A percentile compares a stretch with the other conserved stretches of the same genome.
These are phyloP conservation scores for Paracoccidioides brasiliensis DNA, from an alignment of 2,329 filamentous ascomycete genomes.

Conservation along the genomic window DNA sequence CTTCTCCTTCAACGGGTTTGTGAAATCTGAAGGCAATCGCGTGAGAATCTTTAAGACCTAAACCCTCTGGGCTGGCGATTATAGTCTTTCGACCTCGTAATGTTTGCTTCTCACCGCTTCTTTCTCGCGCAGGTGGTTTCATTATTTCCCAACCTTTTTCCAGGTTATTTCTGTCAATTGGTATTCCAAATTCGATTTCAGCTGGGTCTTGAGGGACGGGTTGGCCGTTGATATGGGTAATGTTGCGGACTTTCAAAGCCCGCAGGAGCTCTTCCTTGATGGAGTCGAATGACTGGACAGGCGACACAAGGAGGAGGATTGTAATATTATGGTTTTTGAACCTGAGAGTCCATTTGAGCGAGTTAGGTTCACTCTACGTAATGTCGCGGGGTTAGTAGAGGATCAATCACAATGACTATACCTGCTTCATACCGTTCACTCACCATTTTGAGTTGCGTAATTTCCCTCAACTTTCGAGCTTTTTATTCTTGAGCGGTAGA, in stretches of 20 bases:
- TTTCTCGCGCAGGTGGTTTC: conserved; percentile 19
- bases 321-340: conserved; percentile 63
- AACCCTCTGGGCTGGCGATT: conserved; percentile 20
- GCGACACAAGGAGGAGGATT: conserved; percentile 53
- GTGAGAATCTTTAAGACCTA: conserved; percentile 28
- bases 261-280: conserved; percentile 47
- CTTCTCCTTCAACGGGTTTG: conserved; percentile 23
- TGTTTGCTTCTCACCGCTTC: conserved; percentile 16
- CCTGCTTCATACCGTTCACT: conserved; percentile 34
- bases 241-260: conserved; percentile 37
- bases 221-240: conserved; percentile 28
- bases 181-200: conserved; percentile 36
- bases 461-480: neutral
- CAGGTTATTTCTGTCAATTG: conserved; percentile 35
- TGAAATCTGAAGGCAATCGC: conserved; percentile 28
- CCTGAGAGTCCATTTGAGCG: conserved; percentile 50
- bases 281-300: conserved; percentile 42
- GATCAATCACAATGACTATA: conserved; percentile 4
- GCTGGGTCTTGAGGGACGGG: conserved; percentile 26
- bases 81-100: conserved; percentile 19
- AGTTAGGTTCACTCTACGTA: conserved; percentile 14
- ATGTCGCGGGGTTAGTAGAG: neutral
- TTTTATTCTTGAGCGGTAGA: neutral
- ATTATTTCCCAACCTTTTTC: conserved; percentile 39
- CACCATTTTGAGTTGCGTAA: conserved; percentile 24